Base-by-base conservation (phyloP, 805 yeast species). In the Ogataea henricii region DNA sequence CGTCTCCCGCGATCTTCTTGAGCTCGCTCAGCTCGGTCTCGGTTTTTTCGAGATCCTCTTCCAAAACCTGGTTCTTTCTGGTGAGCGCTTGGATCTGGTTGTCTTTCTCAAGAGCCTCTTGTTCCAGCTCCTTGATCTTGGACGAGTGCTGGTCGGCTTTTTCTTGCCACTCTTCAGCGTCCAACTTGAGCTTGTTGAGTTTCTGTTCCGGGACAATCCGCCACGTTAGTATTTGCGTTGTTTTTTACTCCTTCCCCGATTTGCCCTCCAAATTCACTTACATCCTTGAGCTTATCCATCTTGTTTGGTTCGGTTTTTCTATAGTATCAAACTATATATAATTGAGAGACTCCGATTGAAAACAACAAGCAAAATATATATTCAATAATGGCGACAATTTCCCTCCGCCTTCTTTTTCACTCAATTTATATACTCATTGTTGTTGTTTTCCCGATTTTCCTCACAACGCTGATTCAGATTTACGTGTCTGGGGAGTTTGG, bases 81-180 rank as follows among this genome's bases (percentile, higher is more conserved):
- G 91, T 84, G 71, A 94, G 81, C 4, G 97, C 79, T 67, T 89
- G 90, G 70, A 94, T 89, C 70, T 89, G 94, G 76, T 94, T 92
- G 70, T 94, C 99, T 76, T 91, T 91, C 59, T 89, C 92, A 58
- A 88, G 76, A 66, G 81, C 79, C 65, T 89, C 96, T 74, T 92
- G 97, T 72, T 92, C 98, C 70, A 92, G 78, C 66, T 78, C 85
- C 79, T 91, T 94, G 74, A 87, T 82, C 69, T 83, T 84, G 55
- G 78, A 82, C 52, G 83, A 72, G 63, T 87, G 80, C 63, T 88
- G 96, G 65, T 94, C 99, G 52, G 94, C 85, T 77, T 90, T 89
- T 70, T 89, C 97, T 77, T 92, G 97, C 89, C 99, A 95, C 62
- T 85, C 77, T 76, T 94, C 99, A 58, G 96, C 92, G 68, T 94